These are phyloP conservation scores for Lagerstroemia speciosa DNA, from an alignment of 345 rosid species.

Conservation along the genomic window DNA sequence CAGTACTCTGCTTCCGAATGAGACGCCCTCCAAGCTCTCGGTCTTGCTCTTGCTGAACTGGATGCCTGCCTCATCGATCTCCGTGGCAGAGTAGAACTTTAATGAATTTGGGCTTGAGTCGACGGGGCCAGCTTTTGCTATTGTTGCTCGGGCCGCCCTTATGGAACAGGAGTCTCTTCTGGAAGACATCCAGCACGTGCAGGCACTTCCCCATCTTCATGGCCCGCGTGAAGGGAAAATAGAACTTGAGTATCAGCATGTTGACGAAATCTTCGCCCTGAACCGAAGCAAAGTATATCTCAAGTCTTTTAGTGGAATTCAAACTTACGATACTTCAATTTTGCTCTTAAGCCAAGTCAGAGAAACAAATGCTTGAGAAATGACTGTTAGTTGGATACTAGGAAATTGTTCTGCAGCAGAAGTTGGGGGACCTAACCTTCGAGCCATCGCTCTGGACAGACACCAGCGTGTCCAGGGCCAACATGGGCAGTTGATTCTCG, in stretches of 20 bases:
- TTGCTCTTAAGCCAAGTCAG: too few species aligned
- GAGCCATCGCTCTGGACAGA: neutral
- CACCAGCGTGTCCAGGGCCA: constrained; percentile 5
- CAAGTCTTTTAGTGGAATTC: neutral
- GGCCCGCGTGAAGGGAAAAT: neutral
- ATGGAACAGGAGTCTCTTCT: constrained; percentile 1
- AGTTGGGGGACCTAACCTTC: too few species aligned
- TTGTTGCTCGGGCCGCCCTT: too few species aligned
- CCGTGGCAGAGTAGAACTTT: constrained; percentile 2
- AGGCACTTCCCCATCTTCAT: constrained; percentile 1
- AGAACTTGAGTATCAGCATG: constrained; percentile 10
- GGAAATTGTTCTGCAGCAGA: too few species aligned
- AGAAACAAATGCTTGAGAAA: too few species aligned
- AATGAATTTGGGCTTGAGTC: too few species aligned
- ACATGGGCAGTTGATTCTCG: constrained; percentile 11
- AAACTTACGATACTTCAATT: too few species aligned
- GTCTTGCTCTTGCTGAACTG: constrained; percentile 2
- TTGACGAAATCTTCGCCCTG: neutral
- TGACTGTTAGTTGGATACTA: too few species aligned
- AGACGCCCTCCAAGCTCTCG: constrained; percentile 5
- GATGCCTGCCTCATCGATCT: constrained; percentile 3
- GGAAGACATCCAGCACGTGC: constrained; percentile 7
- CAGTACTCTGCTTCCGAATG: constrained; percentile 3
- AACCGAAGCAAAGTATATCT: neutral
- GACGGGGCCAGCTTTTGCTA: too few species aligned